Base-by-base conservation (phyloP, 495 filamentous ascomycete species). In the Hyaloscypha finlandica region DNA sequence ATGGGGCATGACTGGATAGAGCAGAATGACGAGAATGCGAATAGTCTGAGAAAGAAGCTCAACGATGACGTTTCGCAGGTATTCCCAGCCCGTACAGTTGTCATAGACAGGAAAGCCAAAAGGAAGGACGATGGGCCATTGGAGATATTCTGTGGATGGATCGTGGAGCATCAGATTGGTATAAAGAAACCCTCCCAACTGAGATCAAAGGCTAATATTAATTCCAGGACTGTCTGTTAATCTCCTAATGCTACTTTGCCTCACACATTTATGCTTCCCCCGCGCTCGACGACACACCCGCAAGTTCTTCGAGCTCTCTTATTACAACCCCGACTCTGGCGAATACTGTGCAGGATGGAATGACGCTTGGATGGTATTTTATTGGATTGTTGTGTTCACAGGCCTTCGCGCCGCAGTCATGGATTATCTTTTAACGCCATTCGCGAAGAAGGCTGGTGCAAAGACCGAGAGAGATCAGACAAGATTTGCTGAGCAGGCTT, bases 401-500 rank as follows among this genome's bases (percentile, higher is more conserved):
- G 93, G 89, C 33, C 81, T 97, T 48, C 90, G 94, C 61, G 92
- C 90, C n/a, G 87, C 87, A 56, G 76, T 86, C 11, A 94, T 98
- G 82, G 93, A 97, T 71, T 94, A 95, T 79, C 68, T 97, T 11
- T 81, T 98, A 22, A 85, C 85, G 52, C 94, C 95, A 22, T 75
- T 94, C 22, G 94, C 90, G 32, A 85, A 84, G 51, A 74, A 79
- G 16, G 81, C 81, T 60, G 93, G 94, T 16, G 80, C 98, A 68
- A 83, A 84, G 66, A 86, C 87, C 64, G 82, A 81, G 70, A 97
- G 96, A 78, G 89, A 85, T 8, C 77, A 88, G 29, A 83, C 91
- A 29, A 85, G 96, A 51, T 92, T 98, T 77, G 91, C 92, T 58
- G 95, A 99, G 77, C 95, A 99, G 79, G 92, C 88, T 59, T 99